Conservation (phyloP, 306 rosid species). For the Dicorynia guianensis region DNA sequence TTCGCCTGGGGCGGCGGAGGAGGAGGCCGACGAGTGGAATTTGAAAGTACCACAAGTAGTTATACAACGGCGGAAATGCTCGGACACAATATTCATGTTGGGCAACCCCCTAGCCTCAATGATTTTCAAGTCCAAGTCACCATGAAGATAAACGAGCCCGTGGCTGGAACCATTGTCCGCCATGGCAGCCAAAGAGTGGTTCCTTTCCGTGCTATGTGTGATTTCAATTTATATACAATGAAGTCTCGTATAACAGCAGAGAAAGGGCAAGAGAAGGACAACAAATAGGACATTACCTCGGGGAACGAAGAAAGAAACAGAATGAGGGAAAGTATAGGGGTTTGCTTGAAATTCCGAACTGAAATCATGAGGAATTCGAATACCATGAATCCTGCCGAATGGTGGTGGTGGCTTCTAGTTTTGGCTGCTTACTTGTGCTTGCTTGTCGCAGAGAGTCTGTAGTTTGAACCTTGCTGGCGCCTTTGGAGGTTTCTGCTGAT, state of each 20-base stretch:
- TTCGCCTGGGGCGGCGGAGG: conserved; percentile 9
- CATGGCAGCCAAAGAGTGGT: conserved; percentile 43
- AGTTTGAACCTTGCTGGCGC: no score
- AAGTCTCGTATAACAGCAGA: not conserved
- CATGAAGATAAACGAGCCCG: conserved; percentile 64
- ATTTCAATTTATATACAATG: not conserved
- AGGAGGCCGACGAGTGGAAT: conserved; percentile 34
- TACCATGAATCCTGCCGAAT: no score
- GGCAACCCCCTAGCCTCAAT: conserved; percentile 69
- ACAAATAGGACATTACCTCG: no score
- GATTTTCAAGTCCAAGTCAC: conserved; percentile 79
- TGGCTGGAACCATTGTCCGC: conserved; percentile 48
- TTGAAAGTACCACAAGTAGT: conserved; percentile 77
- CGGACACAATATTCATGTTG: conserved; percentile 84
- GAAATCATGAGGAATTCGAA: no score
- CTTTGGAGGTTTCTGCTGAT: no score
- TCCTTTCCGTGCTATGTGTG: conserved; percentile 24
- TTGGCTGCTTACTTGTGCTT: no score
- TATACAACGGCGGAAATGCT: conserved; percentile 79
- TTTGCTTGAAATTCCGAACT: no score
- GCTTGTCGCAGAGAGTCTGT: no score
- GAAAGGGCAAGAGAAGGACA: not conserved
- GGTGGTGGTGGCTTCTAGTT: no score
- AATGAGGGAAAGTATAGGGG: no score
- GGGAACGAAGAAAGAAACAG: no score